Evolutionary conservation across 371 early-diverging fungal species (phyloP).

Genomic region (Mucor piriformis): DNA sequence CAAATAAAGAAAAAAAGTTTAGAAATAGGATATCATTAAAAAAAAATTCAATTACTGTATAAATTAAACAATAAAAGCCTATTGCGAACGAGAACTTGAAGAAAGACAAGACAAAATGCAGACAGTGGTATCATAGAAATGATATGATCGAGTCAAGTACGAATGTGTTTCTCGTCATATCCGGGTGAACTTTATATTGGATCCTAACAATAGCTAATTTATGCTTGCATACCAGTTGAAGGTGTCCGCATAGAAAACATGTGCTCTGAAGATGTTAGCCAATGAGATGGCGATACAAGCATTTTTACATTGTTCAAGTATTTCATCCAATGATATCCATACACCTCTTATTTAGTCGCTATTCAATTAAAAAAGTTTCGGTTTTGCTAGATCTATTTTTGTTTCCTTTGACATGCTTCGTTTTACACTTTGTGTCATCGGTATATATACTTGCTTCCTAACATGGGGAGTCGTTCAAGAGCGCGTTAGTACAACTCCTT

Average conservation of each 20-base stretch:
- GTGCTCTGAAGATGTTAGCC: background rate
- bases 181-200: too few relatives aligned
- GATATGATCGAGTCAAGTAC: too few relatives aligned
- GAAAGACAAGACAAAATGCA: too few relatives aligned
- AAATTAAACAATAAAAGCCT: too few relatives aligned
- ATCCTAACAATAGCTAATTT: background rate
- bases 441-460: conserved; percentile 94
- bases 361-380: background rate
- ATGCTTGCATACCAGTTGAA: background rate
- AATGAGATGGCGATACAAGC: background rate
- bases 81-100: too few relatives aligned
- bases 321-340: background rate
- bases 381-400: background rate
- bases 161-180: too few relatives aligned
- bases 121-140: too few relatives aligned
- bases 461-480: conserved; percentile 96
- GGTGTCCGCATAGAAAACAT: background rate
- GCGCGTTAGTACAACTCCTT: conserved; percentile 84
- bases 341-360: background rate
- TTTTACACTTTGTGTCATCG: conserved; percentile 76
- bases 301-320: background rate
- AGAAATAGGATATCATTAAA: background rate
- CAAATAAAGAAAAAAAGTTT: background rate
- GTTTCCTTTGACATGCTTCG: conserved; percentile 53
- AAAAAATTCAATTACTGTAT: too few relatives aligned